Evolutionary conservation across 1,139 yeast genomes (phyloP).

Genomic region (Yamadazyma songkhlaensis): DNA sequence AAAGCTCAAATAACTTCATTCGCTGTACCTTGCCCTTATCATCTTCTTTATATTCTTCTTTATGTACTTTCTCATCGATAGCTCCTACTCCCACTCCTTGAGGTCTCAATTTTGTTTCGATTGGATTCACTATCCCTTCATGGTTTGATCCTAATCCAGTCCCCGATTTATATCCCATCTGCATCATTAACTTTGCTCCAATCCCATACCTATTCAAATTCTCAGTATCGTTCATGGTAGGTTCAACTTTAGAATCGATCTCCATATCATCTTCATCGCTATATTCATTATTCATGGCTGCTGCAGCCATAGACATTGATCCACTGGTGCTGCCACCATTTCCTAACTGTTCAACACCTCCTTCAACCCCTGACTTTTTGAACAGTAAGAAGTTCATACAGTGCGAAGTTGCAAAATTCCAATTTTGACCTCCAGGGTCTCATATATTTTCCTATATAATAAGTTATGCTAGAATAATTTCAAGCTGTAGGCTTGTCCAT

Average conservation of each 20-base stretch:
- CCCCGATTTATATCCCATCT: slow-evolving; percentile 88
- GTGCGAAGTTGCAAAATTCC: slow-evolving; percentile 2
- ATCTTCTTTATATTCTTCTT: slow-evolving; percentile 14
- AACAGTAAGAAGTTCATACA: slow-evolving; percentile 6
- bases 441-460: not conserved
- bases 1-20: slow-evolving; percentile 21
- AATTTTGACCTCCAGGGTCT: not conserved
- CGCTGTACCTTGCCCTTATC: slow-evolving; percentile 16
- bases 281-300: slow-evolving; percentile 1
- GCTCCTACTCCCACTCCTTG: slow-evolving; percentile 73
- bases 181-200: slow-evolving; percentile 74
- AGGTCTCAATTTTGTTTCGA: slow-evolving; percentile 66
- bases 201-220: slow-evolving; percentile 57
- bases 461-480: too few species aligned
- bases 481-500: slow-evolving; percentile 2
- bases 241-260: slow-evolving; percentile 1
- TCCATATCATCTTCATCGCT: slow-evolving; percentile 4
- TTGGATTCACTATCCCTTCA: slow-evolving; percentile 75
- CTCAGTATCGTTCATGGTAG: not conserved
- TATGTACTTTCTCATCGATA: slow-evolving; percentile 28
- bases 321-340: not conserved
- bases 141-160: slow-evolving; percentile 73
- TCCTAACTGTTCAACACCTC: not conserved
- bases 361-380: slow-evolving; percentile 1
- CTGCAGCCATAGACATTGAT: not conserved